Evolutionary conservation across 2,329 filamentous ascomycete species (phyloP), one percentile per base, ranked within the genome.

Genomic region (Neobulgaria alba): DNA sequence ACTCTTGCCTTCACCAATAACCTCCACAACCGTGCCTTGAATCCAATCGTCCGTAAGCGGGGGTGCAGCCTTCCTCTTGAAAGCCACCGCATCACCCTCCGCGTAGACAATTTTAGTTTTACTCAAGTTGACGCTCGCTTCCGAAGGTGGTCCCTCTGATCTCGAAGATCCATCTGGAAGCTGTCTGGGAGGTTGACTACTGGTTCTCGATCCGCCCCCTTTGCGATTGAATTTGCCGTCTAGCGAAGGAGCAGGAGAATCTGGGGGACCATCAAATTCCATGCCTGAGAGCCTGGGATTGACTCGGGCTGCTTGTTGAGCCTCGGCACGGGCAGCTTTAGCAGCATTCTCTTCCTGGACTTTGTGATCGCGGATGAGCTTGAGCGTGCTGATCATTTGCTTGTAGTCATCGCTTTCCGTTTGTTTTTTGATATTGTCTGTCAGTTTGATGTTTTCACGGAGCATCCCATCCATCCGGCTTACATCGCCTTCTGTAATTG

Each of bases 1-100:
- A 57, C 78, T 82, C 60, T 87, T 88, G 39, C 82, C 82, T 45
- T 89, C 83, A 10, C 83, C 84, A 38, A 78, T 71, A 10, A 90
- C 80, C 38, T 77, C 75, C 45, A 83, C 82, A 38, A 90, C 85
- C 45, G 83, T 82, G 37, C 85, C 85, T 35, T 89, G 74, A 41
- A 89, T 89, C 70, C 79, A 84, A 51, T 83, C 79, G 14, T 23
- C 37, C 23, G 30, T 31, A 17, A 19, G 26, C 7, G 67, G 70
- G 51, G 58, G 64, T 5, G 63, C 56, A 15, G 65, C 62, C 54
- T 79, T 80, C 1, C 77, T 73, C 52, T 76, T 77, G 62, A 82
- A 82, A 0, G 77, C 78, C 4, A 82, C 78, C 43, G 79, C 72
- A 47, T 80, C 77, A n/a, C 73, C 73, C 49, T 75, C 73, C 43